Evolutionary conservation across 1,284 basidiomycete species (phyloP).

Genomic region (Wallemia ichthyophaga): DNA sequence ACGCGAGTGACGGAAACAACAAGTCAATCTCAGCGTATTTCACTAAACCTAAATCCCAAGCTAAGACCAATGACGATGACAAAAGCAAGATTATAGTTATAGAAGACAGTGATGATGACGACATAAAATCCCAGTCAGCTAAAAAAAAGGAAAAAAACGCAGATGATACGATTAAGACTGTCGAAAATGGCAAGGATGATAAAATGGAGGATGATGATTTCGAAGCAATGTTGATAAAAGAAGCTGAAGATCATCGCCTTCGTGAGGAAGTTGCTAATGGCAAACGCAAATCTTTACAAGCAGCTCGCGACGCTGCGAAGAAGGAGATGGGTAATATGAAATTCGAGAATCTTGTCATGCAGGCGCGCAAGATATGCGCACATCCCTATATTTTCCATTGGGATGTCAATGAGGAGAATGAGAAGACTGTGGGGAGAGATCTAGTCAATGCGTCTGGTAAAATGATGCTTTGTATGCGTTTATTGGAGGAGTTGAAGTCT

Average conservation of each 20-base stretch:
- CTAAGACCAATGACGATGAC: too few relatives aligned
- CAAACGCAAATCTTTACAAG: background rate
- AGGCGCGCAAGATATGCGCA: conserved; percentile 57
- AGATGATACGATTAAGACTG: conserved; percentile 13
- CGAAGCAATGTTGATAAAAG: conserved; percentile 22
- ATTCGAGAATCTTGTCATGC: conserved; percentile 80
- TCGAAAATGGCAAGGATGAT: conserved; percentile 32
- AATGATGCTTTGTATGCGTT: conserved; percentile 76
- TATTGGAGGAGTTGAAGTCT: conserved; percentile 55
- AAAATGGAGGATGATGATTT: conserved; percentile 17
- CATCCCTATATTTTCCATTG: conserved; percentile 83
- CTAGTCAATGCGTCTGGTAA: conserved; percentile 68
- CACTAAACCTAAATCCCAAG: too few relatives aligned
- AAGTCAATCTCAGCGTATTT: background rate
- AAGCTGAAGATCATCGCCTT: conserved; percentile 8
- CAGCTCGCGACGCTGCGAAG: conserved; percentile 1
- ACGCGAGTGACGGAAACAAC: background rate
- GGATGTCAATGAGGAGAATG: conserved; percentile 36
- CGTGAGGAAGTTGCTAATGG: background rate
- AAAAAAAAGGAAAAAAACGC: conserved; percentile 8
- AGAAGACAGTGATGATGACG: conserved; percentile 8
- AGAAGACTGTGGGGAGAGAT: conserved; percentile 31
- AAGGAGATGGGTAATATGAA: conserved; percentile 49
- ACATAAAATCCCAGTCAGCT: conserved; percentile 10
- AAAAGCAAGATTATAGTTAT: background rate